Base-by-base conservation (phyloP, 2,329 filamentous ascomycete species). In the Aspergillus novofumigatus region DNA sequence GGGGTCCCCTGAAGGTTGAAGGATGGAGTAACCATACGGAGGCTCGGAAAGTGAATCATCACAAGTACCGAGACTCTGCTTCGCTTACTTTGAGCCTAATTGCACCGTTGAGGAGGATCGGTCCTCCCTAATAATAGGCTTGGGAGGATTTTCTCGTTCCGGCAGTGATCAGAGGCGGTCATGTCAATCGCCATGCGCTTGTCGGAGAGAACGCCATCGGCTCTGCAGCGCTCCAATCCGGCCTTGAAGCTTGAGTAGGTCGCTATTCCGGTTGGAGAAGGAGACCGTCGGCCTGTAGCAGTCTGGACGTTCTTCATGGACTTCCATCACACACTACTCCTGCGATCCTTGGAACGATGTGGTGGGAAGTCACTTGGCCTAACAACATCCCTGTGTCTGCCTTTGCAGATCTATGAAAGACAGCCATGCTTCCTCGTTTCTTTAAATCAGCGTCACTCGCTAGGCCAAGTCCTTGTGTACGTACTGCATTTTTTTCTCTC, bases 121-220 rank as follows among this genome's bases (percentile, higher is more conserved):
- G 42, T 60, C 54, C 51, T 52, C 51, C 35, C 32, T 35, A 17
- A 35, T 48, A 57, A 56, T 57, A 58, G 51, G 59, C 56, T 48
- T 51, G 54, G 55, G 56, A 59, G 58, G 35, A 58, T 62, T 66
- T 54, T 58, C 60, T 62, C 25, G 52, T 64, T 66, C 32, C 47
- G 62, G 64, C 61, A 66, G 55, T 55, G 64, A 66, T 66, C 62
- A 51, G 59, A 62, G 53, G 52, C 44, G 55, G 56, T 54, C 51
- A 54, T 61, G 56, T 56, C 58, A 61, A 56, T 61, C 52, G 42
- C 53, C 48, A 52, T 57, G 54, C 53, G 48, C 51, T 61, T 49
- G 41, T 61, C 52, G 55, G 55, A 47, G 51, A 59, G 52, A 60
- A 59, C 56, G 47, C 49, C 52, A 61, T 53, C 45, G 35, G 38